phyloP scores from a whole-genome alignment of 208 protist species.

The Naegleria lovaniensis region DNA sequence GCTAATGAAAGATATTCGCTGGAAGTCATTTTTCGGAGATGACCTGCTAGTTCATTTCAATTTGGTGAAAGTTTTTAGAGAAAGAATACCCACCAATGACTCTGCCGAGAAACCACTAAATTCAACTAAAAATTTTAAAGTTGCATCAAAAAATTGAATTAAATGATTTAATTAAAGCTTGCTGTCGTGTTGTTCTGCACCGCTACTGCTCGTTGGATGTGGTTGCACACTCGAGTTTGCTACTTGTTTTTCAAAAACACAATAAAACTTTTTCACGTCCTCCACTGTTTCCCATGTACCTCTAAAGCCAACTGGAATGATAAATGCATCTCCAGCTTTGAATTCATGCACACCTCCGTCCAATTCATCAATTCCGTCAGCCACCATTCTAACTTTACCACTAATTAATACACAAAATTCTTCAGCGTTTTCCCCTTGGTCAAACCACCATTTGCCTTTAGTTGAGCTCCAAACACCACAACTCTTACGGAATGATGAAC shows the following conservation, averaged over 20 bases:
- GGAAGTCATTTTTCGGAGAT: too few relatives aligned
- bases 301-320: slow-evolving; percentile 7
- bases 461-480: not conserved
- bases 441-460: not conserved
- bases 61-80: too few relatives aligned
- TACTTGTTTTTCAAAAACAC: slow-evolving; percentile 11
- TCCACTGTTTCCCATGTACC: slow-evolving; percentile 19
- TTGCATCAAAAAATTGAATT: too few relatives aligned
- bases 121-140: too few relatives aligned
- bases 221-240: not conserved
- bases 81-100: too few relatives aligned
- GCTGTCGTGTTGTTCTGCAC: too few relatives aligned
- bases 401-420: not conserved
- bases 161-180: too few relatives aligned
- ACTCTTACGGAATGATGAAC: too few relatives aligned
- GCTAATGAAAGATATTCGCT: too few relatives aligned
- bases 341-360: not conserved
- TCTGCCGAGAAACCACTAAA: too few relatives aligned
- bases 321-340: not conserved
- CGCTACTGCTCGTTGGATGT: not conserved
- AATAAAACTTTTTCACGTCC: slow-evolving; percentile 14
- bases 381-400: not conserved
- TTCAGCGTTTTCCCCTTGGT: not conserved
- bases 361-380: not conserved
- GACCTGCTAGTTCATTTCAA: too few relatives aligned